phyloP scores from a whole-genome alignment of 495 filamentous ascomycete genomes.

The Penicillium lagena region DNA sequence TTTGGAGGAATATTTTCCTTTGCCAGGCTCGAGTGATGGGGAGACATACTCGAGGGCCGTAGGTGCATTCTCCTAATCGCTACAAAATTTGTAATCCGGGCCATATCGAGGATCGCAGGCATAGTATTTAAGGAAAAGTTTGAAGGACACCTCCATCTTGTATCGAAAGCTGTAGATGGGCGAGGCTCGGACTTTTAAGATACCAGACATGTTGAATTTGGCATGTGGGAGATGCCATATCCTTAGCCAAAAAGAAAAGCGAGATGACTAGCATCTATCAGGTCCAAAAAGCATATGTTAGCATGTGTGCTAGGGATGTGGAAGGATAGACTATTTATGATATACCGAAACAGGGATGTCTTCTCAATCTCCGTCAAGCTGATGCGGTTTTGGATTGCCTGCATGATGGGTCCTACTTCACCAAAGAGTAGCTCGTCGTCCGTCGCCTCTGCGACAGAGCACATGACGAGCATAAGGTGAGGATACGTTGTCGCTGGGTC shows the following conservation, averaged over 20 bases:
- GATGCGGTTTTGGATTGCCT: not conserved
- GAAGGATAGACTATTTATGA: not conserved
- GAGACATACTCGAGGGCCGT: not conserved
- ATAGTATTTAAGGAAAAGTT: not conserved
- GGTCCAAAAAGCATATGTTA: not conserved
- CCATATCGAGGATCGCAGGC: not conserved
- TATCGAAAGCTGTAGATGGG: not conserved
- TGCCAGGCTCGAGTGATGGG: not conserved
- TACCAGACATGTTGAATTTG: not conserved
- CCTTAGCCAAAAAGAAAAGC: not conserved
- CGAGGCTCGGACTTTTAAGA: not conserved
- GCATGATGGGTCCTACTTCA: not conserved
- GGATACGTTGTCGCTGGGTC: not conserved
- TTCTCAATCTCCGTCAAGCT: not conserved
- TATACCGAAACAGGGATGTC: not conserved
- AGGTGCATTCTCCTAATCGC: not conserved
- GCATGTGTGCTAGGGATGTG: not conserved
- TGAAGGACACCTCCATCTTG: not conserved
- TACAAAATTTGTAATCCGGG: not conserved
- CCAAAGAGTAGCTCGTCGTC: not conserved
- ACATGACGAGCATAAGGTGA: not conserved
- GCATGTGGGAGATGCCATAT: not conserved
- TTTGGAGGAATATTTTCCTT: not conserved
- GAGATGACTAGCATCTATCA: not conserved
- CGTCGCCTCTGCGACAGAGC: not conserved